Base-by-base conservation (phyloP, 2,329 filamentous ascomycete species). In the Paramyrothecium roridum region DNA sequence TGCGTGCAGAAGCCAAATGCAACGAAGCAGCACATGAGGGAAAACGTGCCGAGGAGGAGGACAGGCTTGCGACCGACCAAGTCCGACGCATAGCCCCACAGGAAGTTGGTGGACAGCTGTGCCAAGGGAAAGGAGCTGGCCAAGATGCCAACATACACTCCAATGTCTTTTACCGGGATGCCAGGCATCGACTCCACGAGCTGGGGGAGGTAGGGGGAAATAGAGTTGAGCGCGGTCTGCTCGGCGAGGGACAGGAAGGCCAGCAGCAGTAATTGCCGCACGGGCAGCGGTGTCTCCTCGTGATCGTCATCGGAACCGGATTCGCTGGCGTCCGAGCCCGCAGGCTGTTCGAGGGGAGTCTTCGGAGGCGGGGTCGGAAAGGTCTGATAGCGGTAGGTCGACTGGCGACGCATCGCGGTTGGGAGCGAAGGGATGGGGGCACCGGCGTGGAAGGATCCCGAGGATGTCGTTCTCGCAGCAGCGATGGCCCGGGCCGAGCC, bases 211-310 rank as follows among this genome's bases (percentile, higher is more conserved):
- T 99, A 99, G 1, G 95, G 95, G 12, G 89, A 90, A 66, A 99
- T 97, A 21, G 92, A 96, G 72, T 99, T 99, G 67, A 99, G 82
- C 1, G 95, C 95, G 0, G 93, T 98, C 78, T 99, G 95, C 70
- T 99, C 95, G 53, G 90, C 89, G 21, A 99, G 80, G 8, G 93
- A 93, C 57, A 99, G 90, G 61, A 97, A 76, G 1, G 93, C 93
- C 34, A 99, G 78, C 13, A 98, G 83, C 6, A 86, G 81, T 57
- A 99, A 87, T 76, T 98, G 95, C 62, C 81, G 85, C 61, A 85
- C 85, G 0, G 95, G 95, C 19, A 99, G 75, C 0, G 93, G 93
- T 2, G 91, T 90, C 61, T 84, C 81, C 60, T 81, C 73, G 58
- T 76, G 61, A n/a, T 74, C 73, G 47, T 67, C 62, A 13, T 71